Evolutionary conservation across 2,329 filamentous ascomycete genomes (phyloP).

Genomic region (Colletotrichum higginsianum): DNA sequence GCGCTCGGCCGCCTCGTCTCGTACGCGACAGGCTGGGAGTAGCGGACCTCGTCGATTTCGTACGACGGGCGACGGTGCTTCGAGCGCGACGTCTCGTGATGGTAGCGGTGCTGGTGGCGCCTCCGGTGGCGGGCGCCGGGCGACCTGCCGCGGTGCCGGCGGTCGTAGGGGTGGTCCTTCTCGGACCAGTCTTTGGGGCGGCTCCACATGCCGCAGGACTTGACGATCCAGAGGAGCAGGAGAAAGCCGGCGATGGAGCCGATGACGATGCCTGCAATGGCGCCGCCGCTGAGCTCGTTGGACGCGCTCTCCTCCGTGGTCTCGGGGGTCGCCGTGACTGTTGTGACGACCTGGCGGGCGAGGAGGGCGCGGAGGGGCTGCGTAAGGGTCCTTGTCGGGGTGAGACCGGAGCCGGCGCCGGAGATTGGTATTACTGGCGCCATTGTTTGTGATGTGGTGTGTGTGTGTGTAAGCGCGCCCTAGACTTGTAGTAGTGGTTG

Average conservation of each 20-base stretch:
- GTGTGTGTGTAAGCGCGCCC: not conserved
- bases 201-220: constrained; percentile 53
- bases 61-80: constrained; percentile 25
- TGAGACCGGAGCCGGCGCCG: constrained; percentile 7
- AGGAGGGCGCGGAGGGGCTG: constrained; percentile 21
- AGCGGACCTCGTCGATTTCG: constrained; percentile 37
- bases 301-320: constrained; percentile 43
- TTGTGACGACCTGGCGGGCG: constrained; percentile 49
- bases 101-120: constrained; percentile 23
- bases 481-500: not conserved
- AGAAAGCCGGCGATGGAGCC: constrained; percentile 63
- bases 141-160: constrained; percentile 31
- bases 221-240: constrained; percentile 63
- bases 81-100: constrained; percentile 39
- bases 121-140: constrained; percentile 32
- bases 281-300: constrained; percentile 59
- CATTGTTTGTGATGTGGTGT: constrained; percentile 8
- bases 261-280: constrained; percentile 67
- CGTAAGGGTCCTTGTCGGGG: constrained; percentile 30
- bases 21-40: constrained; percentile 36
- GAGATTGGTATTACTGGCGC: constrained; percentile 27
- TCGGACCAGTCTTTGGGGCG: constrained; percentile 27
- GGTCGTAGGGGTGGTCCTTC: constrained; percentile 16
- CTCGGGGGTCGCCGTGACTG: constrained; percentile 46
- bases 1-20: constrained; percentile 35